Evolutionary conservation across 1,139 yeast genomes (phyloP), one percentile per base, ranked within the genome.

Genomic region (Yamadazyma pseudoaaseri): DNA sequence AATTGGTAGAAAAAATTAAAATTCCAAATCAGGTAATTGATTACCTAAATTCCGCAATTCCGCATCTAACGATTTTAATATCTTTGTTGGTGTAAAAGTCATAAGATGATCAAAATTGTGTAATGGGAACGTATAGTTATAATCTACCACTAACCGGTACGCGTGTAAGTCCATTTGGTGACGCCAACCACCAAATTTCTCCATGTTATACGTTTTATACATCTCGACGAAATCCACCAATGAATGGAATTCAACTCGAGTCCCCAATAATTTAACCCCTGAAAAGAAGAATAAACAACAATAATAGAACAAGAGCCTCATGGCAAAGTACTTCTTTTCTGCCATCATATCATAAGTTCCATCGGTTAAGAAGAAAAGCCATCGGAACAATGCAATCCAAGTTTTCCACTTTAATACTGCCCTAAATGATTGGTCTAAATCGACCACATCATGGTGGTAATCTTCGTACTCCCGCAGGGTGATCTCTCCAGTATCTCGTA

Each of bases 221-320:
- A 53, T 47, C 2, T 27, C 16, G 2, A 52, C 35, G 34, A 36
- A 61, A 16, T 59, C 60, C 12, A 42, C 22, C 55, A 64, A 57
- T 21, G 59, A 43, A 30, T 49, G 55, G 18, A 40, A 31, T 1
- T 39, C 26, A 9, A 34, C 32, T 36, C 43, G 49, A 3, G 51
- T 24, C 26, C 42, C 43, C 7, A 16, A 27, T 3, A 22, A 27
- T 13, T 26, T 11, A 27, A 60, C 51, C 10, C 56, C 46, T 17
- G 49, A 38, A 37, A 52, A 36, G 10, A 48, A 33, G 14, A 48
- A 39, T 4, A 59, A 29, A 28, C 56, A 45, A 8, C 56, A 35
- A 33, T 49, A 61, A 2, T 44, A 34, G 33, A 40, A 59, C 15
- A 62, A 32, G 1, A 60, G 6, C 18, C 59, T 48, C 10, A 56